phyloP scores from a whole-genome alignment of 108 stramenopile genomes.

The Nannochloropsis gaditana region DNA sequence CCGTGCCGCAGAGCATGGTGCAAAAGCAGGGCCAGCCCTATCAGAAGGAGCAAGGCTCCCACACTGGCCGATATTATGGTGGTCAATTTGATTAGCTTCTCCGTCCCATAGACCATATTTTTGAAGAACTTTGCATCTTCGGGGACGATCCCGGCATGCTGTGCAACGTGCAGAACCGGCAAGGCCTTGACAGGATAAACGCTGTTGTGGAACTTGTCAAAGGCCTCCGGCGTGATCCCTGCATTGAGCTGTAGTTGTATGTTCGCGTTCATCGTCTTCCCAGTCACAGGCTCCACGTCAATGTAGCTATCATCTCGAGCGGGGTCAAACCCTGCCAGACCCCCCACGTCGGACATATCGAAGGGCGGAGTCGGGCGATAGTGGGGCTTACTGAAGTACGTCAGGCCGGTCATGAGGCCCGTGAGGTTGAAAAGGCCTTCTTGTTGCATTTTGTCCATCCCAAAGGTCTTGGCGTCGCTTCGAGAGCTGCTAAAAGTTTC shows the following conservation, averaged over 20 bases:
- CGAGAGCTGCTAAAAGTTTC: slow-evolving; percentile 3
- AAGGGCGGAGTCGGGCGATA: neutral
- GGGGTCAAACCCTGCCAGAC: slow-evolving; percentile 3
- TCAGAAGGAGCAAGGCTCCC: neutral
- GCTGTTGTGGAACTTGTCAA: slow-evolving; percentile 5
- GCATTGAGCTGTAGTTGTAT: neutral
- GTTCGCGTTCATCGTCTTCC: slow-evolving; percentile 6
- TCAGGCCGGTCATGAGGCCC: neutral
- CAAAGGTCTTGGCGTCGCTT: neutral
- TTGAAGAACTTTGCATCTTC: neutral
- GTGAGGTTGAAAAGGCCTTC: neutral
- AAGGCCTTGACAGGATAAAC: slow-evolving; percentile 7
- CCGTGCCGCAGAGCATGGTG: neutral
- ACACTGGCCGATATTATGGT: neutral
- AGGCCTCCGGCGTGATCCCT: neutral
- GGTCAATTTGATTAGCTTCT: slow-evolving; percentile 11
- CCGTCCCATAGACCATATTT: neutral
- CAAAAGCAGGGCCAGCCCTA: neutral
- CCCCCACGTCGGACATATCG: neutral
- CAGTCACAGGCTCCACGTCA: slow-evolving; percentile 14
- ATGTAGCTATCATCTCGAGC: neutral
- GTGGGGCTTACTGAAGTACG: neutral
- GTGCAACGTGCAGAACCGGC: slow-evolving; percentile 7
- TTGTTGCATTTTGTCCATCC: neutral
- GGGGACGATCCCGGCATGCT: slow-evolving; percentile 5